Conservation (phyloP, 139 green algal genomes). For the Dunaliella sp. region DNA sequence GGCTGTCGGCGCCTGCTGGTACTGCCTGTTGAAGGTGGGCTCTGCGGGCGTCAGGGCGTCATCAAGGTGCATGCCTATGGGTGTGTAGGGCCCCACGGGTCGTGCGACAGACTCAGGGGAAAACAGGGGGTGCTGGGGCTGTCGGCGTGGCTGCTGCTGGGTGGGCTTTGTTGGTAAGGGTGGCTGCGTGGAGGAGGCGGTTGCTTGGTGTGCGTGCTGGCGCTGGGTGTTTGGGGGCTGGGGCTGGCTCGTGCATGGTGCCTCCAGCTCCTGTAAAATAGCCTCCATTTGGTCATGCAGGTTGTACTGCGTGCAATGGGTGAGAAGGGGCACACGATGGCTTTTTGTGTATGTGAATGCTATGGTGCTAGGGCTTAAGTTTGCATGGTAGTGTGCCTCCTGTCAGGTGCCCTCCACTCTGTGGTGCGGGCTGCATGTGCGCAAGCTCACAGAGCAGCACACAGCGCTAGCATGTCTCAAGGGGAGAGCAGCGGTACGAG, state of each 20-base stretch:
- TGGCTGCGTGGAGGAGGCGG: conserved; percentile 7
- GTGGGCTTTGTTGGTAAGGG: background rate
- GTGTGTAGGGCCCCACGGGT: background rate
- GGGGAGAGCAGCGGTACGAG: too few species aligned
- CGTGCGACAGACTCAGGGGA: background rate
- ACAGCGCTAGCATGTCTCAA: background rate
- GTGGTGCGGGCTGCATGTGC: background rate
- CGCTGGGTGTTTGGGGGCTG: background rate
- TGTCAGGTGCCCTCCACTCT: background rate
- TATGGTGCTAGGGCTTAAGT: background rate
- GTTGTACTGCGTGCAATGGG: conserved; percentile 25
- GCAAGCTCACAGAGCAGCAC: background rate
- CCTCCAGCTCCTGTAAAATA: conserved; percentile 39
- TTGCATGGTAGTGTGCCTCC: background rate
- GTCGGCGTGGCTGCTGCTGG: conserved; percentile 16
- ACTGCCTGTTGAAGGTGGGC: too few species aligned
- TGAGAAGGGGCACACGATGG: background rate
- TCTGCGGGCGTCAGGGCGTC: background rate
- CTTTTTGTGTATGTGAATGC: background rate
- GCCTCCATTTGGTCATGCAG: conserved; percentile 29
- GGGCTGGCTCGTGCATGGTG: background rate
- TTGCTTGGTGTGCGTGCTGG: background rate
- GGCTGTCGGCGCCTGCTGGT: too few species aligned
- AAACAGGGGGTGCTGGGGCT: background rate
- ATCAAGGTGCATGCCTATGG: background rate